These are phyloP conservation scores for Phytophthora pisi DNA, from an alignment of 352 stramenopile species.

Conservation along the genomic window DNA sequence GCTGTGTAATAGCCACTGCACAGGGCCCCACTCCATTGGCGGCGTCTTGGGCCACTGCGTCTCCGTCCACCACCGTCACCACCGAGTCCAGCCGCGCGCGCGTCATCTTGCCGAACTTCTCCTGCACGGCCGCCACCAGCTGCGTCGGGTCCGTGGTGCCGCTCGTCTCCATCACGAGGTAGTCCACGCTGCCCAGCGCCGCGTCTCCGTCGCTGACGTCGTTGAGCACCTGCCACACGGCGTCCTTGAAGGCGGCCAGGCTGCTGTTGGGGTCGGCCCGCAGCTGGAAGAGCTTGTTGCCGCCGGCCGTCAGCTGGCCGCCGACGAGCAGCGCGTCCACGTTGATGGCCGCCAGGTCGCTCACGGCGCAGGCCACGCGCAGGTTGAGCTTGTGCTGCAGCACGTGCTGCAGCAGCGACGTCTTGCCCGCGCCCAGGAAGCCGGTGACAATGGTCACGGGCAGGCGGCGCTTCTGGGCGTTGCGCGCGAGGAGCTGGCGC, in stretches of 20 bases:
- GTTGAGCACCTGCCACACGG: slow-evolving; percentile 62
- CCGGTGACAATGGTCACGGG: slow-evolving; percentile 73
- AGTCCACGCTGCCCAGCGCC: slow-evolving; percentile 69
- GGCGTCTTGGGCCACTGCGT: slow-evolving; percentile 61
- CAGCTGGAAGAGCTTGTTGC: slow-evolving; percentile 43
- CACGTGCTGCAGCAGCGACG: slow-evolving; percentile 68
- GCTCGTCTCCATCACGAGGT: slow-evolving; percentile 80
- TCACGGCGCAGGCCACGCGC: slow-evolving; percentile 70
- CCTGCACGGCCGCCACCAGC: slow-evolving; percentile 67
- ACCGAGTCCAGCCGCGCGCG: slow-evolving; percentile 80
- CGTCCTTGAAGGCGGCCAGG: slow-evolving; percentile 67
- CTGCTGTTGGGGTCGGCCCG: slow-evolving; percentile 29
- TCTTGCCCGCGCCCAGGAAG: slow-evolving; percentile 75
- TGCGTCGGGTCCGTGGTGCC: slow-evolving; percentile 74
- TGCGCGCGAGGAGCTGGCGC: slow-evolving; percentile 56
- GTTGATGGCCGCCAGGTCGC: slow-evolving; percentile 72
- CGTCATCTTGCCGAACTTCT: slow-evolving; percentile 82
- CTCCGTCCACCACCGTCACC: slow-evolving; percentile 77
- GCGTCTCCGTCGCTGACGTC: slow-evolving; percentile 22
- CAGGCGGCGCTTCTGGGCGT: slow-evolving; percentile 50
- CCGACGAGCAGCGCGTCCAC: slow-evolving; percentile 71
- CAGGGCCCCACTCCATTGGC: slow-evolving; percentile 29
- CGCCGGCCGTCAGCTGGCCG: slow-evolving; percentile 29
- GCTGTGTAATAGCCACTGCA: slow-evolving; percentile 59
- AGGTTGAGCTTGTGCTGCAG: slow-evolving; percentile 73